phyloP scores from a whole-genome alignment of 768 basidiomycete species.

The Tephrocybe sp. region DNA sequence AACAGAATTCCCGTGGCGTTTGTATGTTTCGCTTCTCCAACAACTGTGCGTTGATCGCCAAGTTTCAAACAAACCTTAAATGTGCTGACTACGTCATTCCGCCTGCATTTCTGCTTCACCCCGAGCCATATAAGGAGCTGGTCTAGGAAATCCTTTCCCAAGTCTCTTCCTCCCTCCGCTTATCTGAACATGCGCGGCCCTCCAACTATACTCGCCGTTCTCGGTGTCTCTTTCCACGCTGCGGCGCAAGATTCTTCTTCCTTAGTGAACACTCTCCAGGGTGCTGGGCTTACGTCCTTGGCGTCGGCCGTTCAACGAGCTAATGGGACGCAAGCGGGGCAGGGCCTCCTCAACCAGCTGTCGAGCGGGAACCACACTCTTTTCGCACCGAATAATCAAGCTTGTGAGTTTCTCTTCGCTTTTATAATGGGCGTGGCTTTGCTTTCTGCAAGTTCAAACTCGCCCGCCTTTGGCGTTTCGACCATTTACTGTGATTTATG shows the following conservation, averaged over 20 bases:
- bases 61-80: neutral
- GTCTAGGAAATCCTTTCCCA: neutral
- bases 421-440: neutral
- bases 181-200: constrained; percentile 7
- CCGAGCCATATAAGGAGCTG: constrained; percentile 10
- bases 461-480: neutral
- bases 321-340: constrained; percentile 12
- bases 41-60: constrained; percentile 4
- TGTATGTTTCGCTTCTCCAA: too few species aligned
- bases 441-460: neutral
- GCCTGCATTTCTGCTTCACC: neutral
- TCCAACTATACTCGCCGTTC: neutral
- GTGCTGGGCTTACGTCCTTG: constrained; percentile 12
- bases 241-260: constrained; percentile 13
- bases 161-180: neutral
- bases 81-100: constrained; percentile 12
- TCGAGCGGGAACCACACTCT: constrained; percentile 18
- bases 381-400: constrained; percentile 22
- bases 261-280: constrained; percentile 10
- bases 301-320: constrained; percentile 7
- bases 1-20: too few species aligned
- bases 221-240: constrained; percentile 10
- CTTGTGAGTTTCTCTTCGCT: constrained; percentile 16
- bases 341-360: constrained; percentile 10
- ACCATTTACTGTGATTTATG: too few species aligned